Evolutionary conservation across 306 rosid genomes (phyloP).

Genomic region (Myrica gale): DNA sequence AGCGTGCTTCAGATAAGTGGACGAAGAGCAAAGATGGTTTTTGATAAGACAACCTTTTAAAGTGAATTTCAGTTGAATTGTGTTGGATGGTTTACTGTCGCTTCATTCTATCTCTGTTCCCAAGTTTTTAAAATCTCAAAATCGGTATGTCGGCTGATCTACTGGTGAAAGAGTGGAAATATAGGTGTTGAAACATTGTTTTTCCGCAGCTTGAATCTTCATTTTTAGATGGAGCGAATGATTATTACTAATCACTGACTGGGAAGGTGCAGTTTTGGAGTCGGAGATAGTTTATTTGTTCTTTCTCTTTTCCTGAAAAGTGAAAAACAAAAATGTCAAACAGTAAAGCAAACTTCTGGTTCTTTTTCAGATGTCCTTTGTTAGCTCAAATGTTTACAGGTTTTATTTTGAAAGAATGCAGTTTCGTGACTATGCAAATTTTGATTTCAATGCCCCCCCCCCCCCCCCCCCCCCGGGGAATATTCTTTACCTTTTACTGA

Average conservation of each 20-base stretch:
- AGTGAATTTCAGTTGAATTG: slow-evolving; percentile 5
- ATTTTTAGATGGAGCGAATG: slow-evolving; percentile 9
- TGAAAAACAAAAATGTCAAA: slow-evolving; percentile 13
- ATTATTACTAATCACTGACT: not conserved
- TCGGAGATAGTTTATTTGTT: slow-evolving; percentile 16
- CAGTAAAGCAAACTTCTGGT: not conserved
- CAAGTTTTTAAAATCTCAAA: slow-evolving; percentile 10
- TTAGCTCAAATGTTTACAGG: not conserved
- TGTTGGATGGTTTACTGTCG: slow-evolving; percentile 7
- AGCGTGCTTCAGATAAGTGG: slow-evolving; percentile 23
- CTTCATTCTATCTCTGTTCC: slow-evolving; percentile 7
- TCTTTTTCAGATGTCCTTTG: not conserved
- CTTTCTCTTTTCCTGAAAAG: slow-evolving; percentile 2
- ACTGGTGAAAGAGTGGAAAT: slow-evolving; percentile 14
- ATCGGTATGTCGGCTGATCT: slow-evolving; percentile 21
- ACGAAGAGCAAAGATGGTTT: slow-evolving; percentile 15
- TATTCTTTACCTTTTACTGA: not conserved
- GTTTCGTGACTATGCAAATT: too few relatives aligned
- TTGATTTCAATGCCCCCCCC: too few relatives aligned
- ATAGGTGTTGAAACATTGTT: slow-evolving; percentile 17
- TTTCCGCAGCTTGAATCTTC: slow-evolving; percentile 4
- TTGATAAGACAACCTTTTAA: not conserved
- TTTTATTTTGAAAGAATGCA: not conserved
- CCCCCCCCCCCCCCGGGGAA: too few relatives aligned
- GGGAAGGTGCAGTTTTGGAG: slow-evolving; percentile 15